Conservation (phyloP, 305 asterid species). For the Fraxinus floribunda region DNA sequence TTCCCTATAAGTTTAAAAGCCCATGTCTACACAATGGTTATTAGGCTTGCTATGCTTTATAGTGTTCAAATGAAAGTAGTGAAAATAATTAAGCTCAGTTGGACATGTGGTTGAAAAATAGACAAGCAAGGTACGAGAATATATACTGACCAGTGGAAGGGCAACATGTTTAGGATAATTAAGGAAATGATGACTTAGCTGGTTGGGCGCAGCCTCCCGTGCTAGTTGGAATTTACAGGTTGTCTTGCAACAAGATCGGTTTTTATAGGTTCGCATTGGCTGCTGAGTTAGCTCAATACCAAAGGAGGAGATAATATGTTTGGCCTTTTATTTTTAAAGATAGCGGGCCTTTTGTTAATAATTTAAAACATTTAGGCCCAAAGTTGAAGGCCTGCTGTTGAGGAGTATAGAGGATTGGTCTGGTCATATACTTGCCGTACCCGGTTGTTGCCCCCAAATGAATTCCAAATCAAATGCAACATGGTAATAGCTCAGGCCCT, state of each 20-base stretch:
- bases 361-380: not conserved
- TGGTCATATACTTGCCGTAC: not conserved
- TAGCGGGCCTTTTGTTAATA: not conserved
- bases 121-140: not conserved
- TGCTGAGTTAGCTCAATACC: not conserved
- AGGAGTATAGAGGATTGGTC: not conserved
- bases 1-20: not conserved
- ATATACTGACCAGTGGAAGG: not conserved
- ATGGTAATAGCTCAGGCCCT: not conserved
- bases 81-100: not conserved
- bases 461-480: not conserved
- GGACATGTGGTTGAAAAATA: not conserved
- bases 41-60: not conserved
- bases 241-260: not conserved
- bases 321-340: not conserved
- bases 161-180: not conserved
- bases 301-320: not conserved
- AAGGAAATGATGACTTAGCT: not conserved
- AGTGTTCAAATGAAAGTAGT: not conserved
- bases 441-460: not conserved
- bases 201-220: too few relatives aligned
- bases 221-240: not conserved
- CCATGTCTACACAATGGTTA: not conserved
- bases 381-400: not conserved
- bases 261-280: not conserved